phyloP scores from a whole-genome alignment of 768 basidiomycete species.

The Hygrocybe coccinea region DNA sequence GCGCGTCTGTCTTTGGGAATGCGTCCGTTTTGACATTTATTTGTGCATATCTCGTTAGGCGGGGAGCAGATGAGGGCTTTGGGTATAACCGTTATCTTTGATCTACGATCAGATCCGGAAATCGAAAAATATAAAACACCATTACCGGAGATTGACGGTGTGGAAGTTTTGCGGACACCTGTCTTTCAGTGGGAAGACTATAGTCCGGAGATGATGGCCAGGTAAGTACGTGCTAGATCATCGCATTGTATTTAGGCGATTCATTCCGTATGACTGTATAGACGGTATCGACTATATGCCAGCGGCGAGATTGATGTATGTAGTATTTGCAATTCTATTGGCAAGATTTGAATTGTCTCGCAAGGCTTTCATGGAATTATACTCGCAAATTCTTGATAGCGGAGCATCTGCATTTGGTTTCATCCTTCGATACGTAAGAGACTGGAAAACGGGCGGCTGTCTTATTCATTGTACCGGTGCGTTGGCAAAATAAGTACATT shows the following conservation, averaged over 20 bases:
- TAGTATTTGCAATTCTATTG: not conserved
- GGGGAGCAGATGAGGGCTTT: slow-evolving; percentile 52
- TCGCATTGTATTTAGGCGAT: slow-evolving; percentile 10
- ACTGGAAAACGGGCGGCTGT: slow-evolving; percentile 58
- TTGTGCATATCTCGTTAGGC: slow-evolving; percentile 36
- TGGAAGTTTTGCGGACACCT: slow-evolving; percentile 56
- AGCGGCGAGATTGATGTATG: slow-evolving; percentile 73
- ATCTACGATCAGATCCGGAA: slow-evolving; percentile 77
- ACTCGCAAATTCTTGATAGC: slow-evolving; percentile 75
- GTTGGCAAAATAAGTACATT: not conserved
- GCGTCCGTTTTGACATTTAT: not conserved
- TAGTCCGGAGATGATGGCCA: slow-evolving; percentile 79
- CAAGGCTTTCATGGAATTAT: slow-evolving; percentile 76
- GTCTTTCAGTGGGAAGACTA: slow-evolving; percentile 74
- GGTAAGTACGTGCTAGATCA: slow-evolving; percentile 57
- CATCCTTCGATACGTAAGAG: slow-evolving; percentile 69
- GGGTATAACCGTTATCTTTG: slow-evolving; percentile 65
- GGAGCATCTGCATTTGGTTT: slow-evolving; percentile 64
- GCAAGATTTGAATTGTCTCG: not conserved
- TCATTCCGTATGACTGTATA: slow-evolving; percentile 26
- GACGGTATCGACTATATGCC: slow-evolving; percentile 70
- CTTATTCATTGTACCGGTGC: slow-evolving; percentile 67
- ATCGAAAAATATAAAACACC: slow-evolving; percentile 68
- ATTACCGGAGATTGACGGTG: slow-evolving; percentile 57
- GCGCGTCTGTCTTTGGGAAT: slow-evolving; percentile 29